Evolutionary conservation across 2,329 filamentous ascomycete genomes (phyloP).

Genomic region (Aspergillus sp.): DNA sequence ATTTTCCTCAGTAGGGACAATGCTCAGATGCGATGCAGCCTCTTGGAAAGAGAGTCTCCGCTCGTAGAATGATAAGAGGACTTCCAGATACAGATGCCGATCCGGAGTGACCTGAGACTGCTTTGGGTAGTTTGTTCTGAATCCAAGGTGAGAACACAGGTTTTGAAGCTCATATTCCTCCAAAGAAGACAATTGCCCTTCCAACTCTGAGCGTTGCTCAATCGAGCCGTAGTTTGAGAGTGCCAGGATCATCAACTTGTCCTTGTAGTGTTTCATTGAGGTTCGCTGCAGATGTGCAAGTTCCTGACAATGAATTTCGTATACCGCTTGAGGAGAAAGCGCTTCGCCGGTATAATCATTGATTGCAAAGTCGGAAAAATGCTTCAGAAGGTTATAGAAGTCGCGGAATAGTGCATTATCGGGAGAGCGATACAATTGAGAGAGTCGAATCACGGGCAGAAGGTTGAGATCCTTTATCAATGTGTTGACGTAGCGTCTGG

Average conservation of each 20-base stretch:
- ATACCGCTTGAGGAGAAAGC: constrained; percentile 65
- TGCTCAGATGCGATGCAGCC: constrained; percentile 61
- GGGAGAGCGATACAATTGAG: constrained; percentile 70
- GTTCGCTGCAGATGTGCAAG: constrained; percentile 76
- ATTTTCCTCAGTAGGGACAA: constrained; percentile 76
- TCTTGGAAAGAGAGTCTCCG: constrained; percentile 79
- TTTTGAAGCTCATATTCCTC: constrained; percentile 68
- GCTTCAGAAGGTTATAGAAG: constrained; percentile 71
- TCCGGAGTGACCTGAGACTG: constrained; percentile 61
- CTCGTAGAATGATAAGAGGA: constrained; percentile 71
- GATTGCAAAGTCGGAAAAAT: constrained; percentile 84
- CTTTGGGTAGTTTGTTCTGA: constrained; percentile 77
- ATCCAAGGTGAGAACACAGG: constrained; percentile 66
- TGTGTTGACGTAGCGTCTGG: constrained; percentile 86
- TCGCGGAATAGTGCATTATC: constrained; percentile 75
- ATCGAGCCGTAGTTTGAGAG: constrained; percentile 90
- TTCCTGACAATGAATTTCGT: constrained; percentile 71
- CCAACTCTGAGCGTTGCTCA: constrained; percentile 72
- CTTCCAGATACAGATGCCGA: constrained; percentile 53
- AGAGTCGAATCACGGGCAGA: constrained; percentile 70
- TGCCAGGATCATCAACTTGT: constrained; percentile 85
- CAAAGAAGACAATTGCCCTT: constrained; percentile 67
- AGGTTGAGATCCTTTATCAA: constrained; percentile 82
- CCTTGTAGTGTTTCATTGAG: constrained; percentile 75
- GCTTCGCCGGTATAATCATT: constrained; percentile 86